Base-by-base conservation (phyloP, 768 basidiomycete species). In the Fistulinella prunicolor region DNA sequence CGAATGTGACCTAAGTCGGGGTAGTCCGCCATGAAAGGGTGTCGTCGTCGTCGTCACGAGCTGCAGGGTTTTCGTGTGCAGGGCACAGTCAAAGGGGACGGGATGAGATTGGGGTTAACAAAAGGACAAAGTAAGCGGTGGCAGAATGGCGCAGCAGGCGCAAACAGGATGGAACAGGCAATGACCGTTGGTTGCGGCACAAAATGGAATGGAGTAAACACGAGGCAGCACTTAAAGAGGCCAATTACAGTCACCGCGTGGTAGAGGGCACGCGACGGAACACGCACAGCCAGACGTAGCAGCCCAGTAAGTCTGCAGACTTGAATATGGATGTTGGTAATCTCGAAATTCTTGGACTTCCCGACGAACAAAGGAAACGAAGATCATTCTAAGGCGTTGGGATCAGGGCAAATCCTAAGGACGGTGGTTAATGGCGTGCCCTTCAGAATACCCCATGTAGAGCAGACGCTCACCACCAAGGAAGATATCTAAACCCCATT, bases 181-280 rank as follows among this genome's bases (percentile, higher is more conserved):
- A 60, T 34, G 49, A 21, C 44, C 51, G 45, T 34, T 53, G 44
- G 32, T 29, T 42, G 22, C 50, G 48, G 45, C 43, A 34, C 57
- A 34, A 49, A 57, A 57, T 49, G 34, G 44, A 59, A 61, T 44
- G 55, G 42, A 46, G 50, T 38, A 21, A 29, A 52, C 65, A 66
- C 62, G 65, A 68, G 65, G 65, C 66, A 46, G 54, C 60, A 56
- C 53, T 36, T 44, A 66, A 65, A 56, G 56, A 56, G 53, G 61
- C 24, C 53, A 55, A 46, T 52, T 53, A 50, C 46, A 39, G 44
- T 43, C 26, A 13, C 44, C 47, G 29, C 58, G 50, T 62, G 60
- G 17, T 30, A 9, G 17, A 9, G 12, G 44, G 41, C 59, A 59
- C 44, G 59, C 60, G 50, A 38, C 21, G 30, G 35, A 24, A 42